These are phyloP conservation scores for Dipodascus geniculatus DNA, from an alignment of 805 yeast species.

Conservation along the genomic window DNA sequence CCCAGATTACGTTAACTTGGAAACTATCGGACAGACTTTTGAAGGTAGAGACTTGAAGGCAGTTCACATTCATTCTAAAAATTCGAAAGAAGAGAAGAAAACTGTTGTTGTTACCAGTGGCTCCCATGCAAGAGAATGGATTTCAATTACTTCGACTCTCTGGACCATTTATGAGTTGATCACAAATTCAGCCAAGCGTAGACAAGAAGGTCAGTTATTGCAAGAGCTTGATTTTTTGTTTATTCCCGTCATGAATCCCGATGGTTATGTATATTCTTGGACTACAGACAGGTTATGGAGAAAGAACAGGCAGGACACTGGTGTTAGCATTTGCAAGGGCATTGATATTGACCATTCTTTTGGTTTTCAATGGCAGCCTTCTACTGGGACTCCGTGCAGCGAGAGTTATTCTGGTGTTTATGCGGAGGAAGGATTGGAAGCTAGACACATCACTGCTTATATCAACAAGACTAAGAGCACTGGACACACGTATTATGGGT, in stretches of 20 bases:
- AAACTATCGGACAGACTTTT: conserved; percentile 60
- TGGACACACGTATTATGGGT: conserved; percentile 45
- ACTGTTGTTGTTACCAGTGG: conserved; percentile 50
- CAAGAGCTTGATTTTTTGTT: conserved; percentile 58
- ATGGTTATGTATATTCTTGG: conserved; percentile 85
- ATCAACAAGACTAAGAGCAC: conserved; percentile 19
- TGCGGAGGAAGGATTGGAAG: conserved; percentile 57
- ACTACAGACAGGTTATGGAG: conserved; percentile 72
- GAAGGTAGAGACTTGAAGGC: conserved; percentile 66
- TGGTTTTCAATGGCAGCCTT: conserved; percentile 57
- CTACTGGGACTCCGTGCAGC: conserved; percentile 49
- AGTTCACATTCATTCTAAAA: conserved; percentile 44
- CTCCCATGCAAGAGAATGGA: conserved; percentile 75
- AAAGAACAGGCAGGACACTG: conserved; percentile 73
- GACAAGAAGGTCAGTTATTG: conserved; percentile 36
- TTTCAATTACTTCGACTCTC: conserved; percentile 40
- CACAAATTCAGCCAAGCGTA: conserved; percentile 30
- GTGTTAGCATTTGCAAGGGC: conserved; percentile 57
- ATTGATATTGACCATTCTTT: conserved; percentile 77
- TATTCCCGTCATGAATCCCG: conserved; percentile 81
- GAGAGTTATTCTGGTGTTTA: conserved; percentile 72
- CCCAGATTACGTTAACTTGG: conserved; percentile 51
- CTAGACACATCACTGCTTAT: conserved; percentile 18
- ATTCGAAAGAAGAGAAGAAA: conserved; percentile 8
- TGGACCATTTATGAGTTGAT: conserved; percentile 25